Conservation (phyloP, 257 asterid genomes). For the Nicotiana attenuata region DNA sequence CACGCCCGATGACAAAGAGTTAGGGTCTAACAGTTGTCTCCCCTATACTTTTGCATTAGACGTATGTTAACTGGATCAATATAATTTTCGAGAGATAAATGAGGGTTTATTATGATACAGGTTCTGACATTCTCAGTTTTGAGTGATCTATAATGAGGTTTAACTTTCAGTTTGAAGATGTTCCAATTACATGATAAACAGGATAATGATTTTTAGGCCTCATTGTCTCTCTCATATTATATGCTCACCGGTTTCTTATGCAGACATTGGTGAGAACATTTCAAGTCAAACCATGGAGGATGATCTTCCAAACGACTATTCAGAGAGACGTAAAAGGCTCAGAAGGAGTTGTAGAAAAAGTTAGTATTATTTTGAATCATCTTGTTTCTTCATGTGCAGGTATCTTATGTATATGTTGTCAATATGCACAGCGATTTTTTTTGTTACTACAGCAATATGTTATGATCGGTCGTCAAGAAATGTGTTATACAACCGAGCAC, state of each 20-base stretch:
- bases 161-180: not conserved
- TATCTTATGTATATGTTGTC: constrained; percentile 5
- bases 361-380: not conserved
- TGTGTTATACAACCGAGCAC: not conserved
- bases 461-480: not conserved
- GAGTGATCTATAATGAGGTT: not conserved
- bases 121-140: not conserved
- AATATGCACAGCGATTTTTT: not conserved
- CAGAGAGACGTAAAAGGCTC: constrained; percentile 9
- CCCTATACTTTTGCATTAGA: not conserved
- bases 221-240: not conserved
- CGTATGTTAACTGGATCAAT: not conserved
- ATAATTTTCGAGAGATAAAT: not conserved
- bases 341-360: constrained; percentile 15
- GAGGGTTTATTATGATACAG: not conserved
- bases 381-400: constrained; percentile 3
- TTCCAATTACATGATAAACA: not conserved
- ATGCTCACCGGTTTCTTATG: not conserved
- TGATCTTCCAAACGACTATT: not conserved
- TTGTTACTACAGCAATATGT: not conserved
- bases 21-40: too few species aligned
- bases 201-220: not conserved
- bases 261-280: constrained; percentile 6
- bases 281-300: constrained; percentile 10
- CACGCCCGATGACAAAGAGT: too few species aligned